A percentile compares a stretch with the other conserved stretches of the same genome.
Evolutionary conservation across 225 moss, liverwort and hornwort genomes (phyloP).

Genomic region (Asterella californica): DNA sequence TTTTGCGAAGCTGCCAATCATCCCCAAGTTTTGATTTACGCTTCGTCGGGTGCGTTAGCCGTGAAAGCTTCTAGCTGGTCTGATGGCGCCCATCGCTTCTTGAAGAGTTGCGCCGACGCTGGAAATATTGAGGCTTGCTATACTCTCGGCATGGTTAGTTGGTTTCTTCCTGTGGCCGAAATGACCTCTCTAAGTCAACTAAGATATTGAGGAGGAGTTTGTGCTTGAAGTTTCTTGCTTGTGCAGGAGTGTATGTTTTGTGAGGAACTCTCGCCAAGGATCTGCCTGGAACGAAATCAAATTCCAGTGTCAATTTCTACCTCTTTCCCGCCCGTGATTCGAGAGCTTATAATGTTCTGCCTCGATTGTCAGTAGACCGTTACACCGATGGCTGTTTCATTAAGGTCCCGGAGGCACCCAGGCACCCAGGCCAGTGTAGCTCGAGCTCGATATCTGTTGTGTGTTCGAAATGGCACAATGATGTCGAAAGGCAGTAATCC

Average conservation of each 20-base stretch:
- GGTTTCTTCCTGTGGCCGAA: not conserved
- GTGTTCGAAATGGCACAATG: no score
- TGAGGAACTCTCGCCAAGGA: no score
- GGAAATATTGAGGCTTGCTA: constrained; percentile 47
- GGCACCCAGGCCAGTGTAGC: no score
- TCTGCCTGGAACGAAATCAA: not conserved
- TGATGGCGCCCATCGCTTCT: constrained; percentile 39
- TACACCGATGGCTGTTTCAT: no score
- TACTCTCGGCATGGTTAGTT: constrained; percentile 49
- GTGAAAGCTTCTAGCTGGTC: constrained; percentile 38
- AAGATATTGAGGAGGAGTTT: not conserved
- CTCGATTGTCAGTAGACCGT: not conserved
- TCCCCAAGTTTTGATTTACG: constrained; percentile 32
- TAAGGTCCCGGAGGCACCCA: no score
- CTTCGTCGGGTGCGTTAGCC: constrained; percentile 35
- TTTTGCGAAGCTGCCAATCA: constrained; percentile 38
- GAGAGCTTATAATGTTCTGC: not conserved
- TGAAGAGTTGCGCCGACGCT: constrained; percentile 46
- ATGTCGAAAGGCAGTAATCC: no score
- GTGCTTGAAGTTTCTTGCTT: not conserved
- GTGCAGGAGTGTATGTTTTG: not conserved
- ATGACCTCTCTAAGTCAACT: not conserved
- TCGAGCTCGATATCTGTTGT: no score
- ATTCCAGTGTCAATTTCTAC: not conserved
- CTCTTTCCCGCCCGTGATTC: not conserved